Percentiles rank a stretch among this genome's conserved stretches.
phyloP scores from a whole-genome alignment of 495 filamentous ascomycete species.

The Cercophora samala region DNA sequence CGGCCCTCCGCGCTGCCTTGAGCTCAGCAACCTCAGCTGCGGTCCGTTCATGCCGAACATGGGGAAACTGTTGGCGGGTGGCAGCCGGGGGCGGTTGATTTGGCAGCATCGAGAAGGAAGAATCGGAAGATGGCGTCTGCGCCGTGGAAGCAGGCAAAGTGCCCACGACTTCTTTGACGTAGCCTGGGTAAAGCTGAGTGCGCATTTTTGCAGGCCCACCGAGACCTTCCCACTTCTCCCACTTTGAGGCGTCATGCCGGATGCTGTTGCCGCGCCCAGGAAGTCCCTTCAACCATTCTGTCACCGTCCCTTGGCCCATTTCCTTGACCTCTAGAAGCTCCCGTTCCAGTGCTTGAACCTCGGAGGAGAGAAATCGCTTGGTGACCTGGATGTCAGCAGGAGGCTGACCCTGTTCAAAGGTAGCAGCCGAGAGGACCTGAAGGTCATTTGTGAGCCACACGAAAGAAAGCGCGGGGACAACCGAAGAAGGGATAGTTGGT shows the following conservation, averaged over 20 bases:
- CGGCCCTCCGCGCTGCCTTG: slow-evolving; percentile 57
- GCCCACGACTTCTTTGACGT: not conserved
- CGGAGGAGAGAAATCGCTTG: slow-evolving; percentile 59
- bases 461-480: slow-evolving; percentile 62
- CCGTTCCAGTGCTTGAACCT: slow-evolving; percentile 52
- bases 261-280: slow-evolving; percentile 54
- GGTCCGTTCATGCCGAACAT: slow-evolving; percentile 37
- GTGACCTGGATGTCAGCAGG: slow-evolving; percentile 50
- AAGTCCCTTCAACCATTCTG: slow-evolving; percentile 75
- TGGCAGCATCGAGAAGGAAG: not conserved
- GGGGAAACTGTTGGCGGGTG: slow-evolving; percentile 9
- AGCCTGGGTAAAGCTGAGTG: slow-evolving; percentile 31
- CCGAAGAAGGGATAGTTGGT: slow-evolving; percentile 50
- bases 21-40: slow-evolving; percentile 49
- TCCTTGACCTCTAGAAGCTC: slow-evolving; percentile 57
- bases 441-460: slow-evolving; percentile 57
- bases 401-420: slow-evolving; percentile 45
- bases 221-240: slow-evolving; percentile 65
- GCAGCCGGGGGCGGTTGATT: slow-evolving; percentile 4
- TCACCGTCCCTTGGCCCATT: slow-evolving; percentile 57
- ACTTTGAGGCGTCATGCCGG: slow-evolving; percentile 57
- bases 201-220: slow-evolving; percentile 44
- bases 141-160: not conserved
- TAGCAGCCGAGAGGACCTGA: slow-evolving; percentile 52
- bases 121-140: not conserved